Conservation (phyloP, 2,329 filamentous ascomycete genomes). For the Claviceps citrina region DNA sequence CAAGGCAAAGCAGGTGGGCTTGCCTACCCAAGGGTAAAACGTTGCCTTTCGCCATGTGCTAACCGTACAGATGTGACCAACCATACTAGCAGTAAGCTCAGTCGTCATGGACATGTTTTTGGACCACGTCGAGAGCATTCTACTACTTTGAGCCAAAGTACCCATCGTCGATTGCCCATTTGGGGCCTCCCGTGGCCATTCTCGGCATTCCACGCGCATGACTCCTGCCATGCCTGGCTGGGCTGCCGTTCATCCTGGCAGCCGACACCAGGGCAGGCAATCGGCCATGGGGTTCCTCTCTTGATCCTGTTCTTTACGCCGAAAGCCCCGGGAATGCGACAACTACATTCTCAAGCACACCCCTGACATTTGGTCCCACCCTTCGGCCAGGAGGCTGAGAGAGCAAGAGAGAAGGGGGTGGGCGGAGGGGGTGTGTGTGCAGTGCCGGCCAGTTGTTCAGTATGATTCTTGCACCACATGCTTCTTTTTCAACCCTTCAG, state of each 20-base stretch:
- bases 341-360: conserved; percentile 4
- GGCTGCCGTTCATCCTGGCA: background rate
- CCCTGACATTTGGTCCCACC: conserved; percentile 1
- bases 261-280: background rate
- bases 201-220: conserved; percentile 3
- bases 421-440: background rate
- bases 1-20: background rate
- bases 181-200: conserved; percentile 1
- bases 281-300: background rate
- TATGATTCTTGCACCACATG: background rate
- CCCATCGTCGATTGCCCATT: conserved; percentile 2
- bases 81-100: background rate
- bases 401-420: no score
- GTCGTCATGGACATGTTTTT: background rate
- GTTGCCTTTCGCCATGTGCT: background rate
- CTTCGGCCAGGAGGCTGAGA: background rate
- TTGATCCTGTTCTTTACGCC: background rate
- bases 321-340: conserved; percentile 4
- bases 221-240: background rate
- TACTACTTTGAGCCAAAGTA: conserved; percentile 1
- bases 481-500: conserved; percentile 1
- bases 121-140: background rate
- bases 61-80: background rate
- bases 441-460: background rate
- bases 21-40: background rate